phyloP scores from a whole-genome alignment of 192 early-diverging fungal genomes.

The Phycomyces blakesleeanus region DNA sequence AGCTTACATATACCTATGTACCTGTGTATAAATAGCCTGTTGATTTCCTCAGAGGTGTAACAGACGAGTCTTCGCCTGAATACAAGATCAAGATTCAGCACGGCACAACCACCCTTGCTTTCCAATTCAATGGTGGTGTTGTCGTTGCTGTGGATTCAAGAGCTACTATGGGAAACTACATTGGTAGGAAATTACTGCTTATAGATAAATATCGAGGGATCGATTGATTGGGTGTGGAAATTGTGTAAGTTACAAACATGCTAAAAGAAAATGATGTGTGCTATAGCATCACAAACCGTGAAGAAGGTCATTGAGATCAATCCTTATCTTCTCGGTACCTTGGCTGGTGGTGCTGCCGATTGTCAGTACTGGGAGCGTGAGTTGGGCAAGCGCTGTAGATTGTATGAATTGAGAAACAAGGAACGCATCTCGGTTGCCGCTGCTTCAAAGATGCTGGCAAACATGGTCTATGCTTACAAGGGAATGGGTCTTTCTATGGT shows the following conservation, averaged over 20 bases:
- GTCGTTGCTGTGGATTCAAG: conserved; percentile 96
- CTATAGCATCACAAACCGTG: conserved; percentile 74
- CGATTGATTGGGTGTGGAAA: no score
- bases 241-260: neutral
- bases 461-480: conserved; percentile 97
- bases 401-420: conserved; percentile 97
- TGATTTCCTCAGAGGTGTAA: conserved; percentile 80
- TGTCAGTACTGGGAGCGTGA: conserved; percentile 98
- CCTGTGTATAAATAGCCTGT: conserved; percentile 85
- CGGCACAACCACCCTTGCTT: conserved; percentile 97
- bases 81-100: conserved; percentile 88
- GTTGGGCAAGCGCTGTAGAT: conserved; percentile 86
- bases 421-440: conserved; percentile 97
- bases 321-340: conserved; percentile 94
- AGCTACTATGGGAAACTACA: conserved; percentile 87
- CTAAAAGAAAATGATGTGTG: neutral
- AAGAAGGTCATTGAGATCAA: conserved; percentile 99
- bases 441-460: conserved; percentile 93
- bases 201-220: no score
- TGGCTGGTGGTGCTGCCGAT: conserved; percentile 99
- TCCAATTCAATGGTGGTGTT: conserved; percentile 93
- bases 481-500: conserved; percentile 97
- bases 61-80: conserved; percentile 68
- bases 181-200: conserved; percentile 51
- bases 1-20: neutral